phyloP scores from a whole-genome alignment of 331 rosid genomes.

The Stylosanthes scabra region DNA sequence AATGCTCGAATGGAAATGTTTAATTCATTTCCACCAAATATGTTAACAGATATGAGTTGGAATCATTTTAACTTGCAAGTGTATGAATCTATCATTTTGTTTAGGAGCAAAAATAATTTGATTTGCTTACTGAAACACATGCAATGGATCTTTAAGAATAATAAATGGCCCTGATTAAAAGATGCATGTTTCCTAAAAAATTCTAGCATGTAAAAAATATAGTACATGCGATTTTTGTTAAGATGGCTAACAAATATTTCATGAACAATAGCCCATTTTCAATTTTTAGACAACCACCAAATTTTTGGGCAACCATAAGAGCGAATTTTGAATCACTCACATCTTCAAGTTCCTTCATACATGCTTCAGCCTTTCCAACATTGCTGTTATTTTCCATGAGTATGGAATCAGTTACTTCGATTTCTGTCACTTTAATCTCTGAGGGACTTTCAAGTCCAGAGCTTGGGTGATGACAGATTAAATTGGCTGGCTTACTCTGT shows the following conservation, averaged over 20 bases:
- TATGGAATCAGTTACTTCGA: slow-evolving; percentile 52
- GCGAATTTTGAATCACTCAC: slow-evolving; percentile 58
- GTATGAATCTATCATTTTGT: slow-evolving; percentile 7
- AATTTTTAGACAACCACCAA: slow-evolving; percentile 13
- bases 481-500: slow-evolving; percentile 44
- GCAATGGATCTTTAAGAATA: slow-evolving; percentile 5
- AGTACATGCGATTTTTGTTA: background rate
- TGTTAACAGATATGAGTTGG: background rate
- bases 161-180: background rate
- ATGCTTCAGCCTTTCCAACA: slow-evolving; percentile 87
- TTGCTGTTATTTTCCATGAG: slow-evolving; percentile 64
- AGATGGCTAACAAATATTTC: no score
- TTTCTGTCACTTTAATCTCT: slow-evolving; percentile 53
- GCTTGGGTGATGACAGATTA: slow-evolving; percentile 35
- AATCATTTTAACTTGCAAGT: background rate
- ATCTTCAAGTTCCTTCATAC: slow-evolving; percentile 82
- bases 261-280: slow-evolving; percentile 19
- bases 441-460: slow-evolving; percentile 49
- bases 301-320: background rate
- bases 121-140: background rate
- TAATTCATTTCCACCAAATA: slow-evolving; percentile 7
- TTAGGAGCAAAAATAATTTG: background rate
- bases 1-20: slow-evolving; percentile 12
- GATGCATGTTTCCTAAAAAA: slow-evolving; percentile 13
- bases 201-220: slow-evolving; percentile 9